Base-by-base conservation (phyloP, 805 yeast genomes). In the Teunomyces tritomae region DNA sequence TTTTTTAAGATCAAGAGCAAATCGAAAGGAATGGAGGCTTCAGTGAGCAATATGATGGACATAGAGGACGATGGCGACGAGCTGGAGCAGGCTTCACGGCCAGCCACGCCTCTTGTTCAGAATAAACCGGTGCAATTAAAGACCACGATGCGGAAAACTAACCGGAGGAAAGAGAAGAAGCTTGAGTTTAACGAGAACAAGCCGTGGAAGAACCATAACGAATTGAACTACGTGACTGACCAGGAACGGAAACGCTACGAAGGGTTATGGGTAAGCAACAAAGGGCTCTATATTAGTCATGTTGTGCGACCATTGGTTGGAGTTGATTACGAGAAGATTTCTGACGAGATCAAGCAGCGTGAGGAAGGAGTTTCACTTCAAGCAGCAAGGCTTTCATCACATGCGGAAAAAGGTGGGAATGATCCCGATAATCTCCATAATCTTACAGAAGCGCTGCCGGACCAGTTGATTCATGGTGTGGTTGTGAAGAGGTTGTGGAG, bases 191-290 rank as follows among this genome's bases (percentile, higher is more conserved):
- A 91, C 61, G 96, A 86, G 58, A 88, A 87, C 50, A 89, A 90
- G 64, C 98, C 98, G 0, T 90, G 97, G 97, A 90, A 91, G 57
- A 83, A 85, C 57, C 97, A 89, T 65, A 73, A 72, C 28, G 87
- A 82, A 50, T 72, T 83, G 5, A 58, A 52, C 61, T 72, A 53
- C 63, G 70, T 77, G 30, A 73, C 79, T 0, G 83, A 79, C 39
- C 77, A 72, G 39, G 98, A 94, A 62, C 76, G 88, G 49, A 90
- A 90, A 61, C 68, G 98, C 33, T 94, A 92, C 64, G 97, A 91
- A 64, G 95, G 96, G 24, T 79, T 94, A 11, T 94, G 96, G 96
- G 96, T 86, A 0, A 83, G 96, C 29, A 94, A 94, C 61, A 82
- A 80, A 52, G 96, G 94, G 2, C 59, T 70, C 3, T 84, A 85